Percentiles rank a stretch among this genome's conserved stretches.
phyloP scores from a whole-genome alignment of 306 rosid genomes.

The Glycine tomentella region DNA sequence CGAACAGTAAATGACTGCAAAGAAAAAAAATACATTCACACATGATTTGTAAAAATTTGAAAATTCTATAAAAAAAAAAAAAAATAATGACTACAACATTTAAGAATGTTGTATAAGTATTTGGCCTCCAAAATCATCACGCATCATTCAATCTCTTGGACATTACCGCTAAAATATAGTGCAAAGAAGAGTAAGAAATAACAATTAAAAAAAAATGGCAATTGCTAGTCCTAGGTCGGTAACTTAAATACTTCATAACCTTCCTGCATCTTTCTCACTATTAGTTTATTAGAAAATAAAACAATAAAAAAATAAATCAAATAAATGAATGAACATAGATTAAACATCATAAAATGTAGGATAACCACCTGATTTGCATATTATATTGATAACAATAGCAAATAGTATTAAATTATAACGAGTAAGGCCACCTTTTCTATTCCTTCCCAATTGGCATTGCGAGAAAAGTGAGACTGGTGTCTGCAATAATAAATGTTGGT shows the following conservation, averaged over 20 bases:
- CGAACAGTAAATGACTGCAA: conserved; percentile 72
- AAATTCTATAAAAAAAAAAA: not conserved
- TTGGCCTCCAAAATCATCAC: not conserved
- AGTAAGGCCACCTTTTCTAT: conserved; percentile 65
- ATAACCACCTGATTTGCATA: conserved; percentile 4
- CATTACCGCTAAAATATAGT: not conserved
- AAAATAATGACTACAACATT: not conserved
- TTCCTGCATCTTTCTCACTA: too few relatives aligned
- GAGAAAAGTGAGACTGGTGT: conserved; percentile 78
- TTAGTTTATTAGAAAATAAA: not conserved
- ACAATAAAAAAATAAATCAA: not conserved
- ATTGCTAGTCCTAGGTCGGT: not conserved
- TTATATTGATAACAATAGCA: conserved; percentile 16
- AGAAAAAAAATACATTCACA: conserved; percentile 39
- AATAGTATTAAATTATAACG: conserved; percentile 10
- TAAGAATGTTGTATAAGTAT: not conserved
- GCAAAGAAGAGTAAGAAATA: not conserved
- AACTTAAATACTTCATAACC: not conserved
- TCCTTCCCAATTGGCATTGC: conserved; percentile 95
- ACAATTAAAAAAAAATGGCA: not conserved
- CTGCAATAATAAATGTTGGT: conserved; percentile 61
- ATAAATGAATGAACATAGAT: too few relatives aligned
- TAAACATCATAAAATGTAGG: too few relatives aligned
- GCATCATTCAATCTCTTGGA: not conserved
- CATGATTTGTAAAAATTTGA: conserved; percentile 11